phyloP scores from a whole-genome alignment of 2,329 filamentous ascomycete genomes.

The Colletotrichum cuscutae region DNA sequence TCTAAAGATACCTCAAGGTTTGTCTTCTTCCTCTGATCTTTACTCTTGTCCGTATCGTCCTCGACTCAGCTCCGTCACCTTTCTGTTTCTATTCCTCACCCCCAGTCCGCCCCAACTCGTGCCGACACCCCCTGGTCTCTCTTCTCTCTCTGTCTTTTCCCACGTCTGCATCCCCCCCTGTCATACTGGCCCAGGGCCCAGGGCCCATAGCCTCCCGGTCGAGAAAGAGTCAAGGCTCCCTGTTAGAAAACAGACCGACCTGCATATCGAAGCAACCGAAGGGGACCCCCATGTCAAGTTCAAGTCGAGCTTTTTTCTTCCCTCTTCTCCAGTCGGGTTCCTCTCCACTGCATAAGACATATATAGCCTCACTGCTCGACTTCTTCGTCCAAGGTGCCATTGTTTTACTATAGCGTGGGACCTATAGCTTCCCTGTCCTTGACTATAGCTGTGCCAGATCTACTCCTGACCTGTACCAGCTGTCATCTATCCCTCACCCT shows the following conservation, averaged over 20 bases:
- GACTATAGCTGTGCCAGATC: constrained; percentile 36
- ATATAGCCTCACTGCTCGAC: constrained; percentile 38
- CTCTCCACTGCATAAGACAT: constrained; percentile 35
- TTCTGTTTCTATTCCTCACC: not conserved
- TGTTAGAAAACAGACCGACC: constrained; percentile 33
- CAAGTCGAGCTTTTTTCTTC: constrained; percentile 32
- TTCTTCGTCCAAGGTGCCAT: constrained; percentile 21
- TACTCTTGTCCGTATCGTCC: not conserved
- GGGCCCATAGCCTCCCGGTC: constrained; percentile 28
- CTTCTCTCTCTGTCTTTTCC: constrained; percentile 11
- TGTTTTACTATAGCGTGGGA: constrained; percentile 33
- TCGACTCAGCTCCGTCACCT: constrained; percentile 21
- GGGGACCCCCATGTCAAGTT: constrained; percentile 21
- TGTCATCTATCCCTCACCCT: constrained; percentile 26
- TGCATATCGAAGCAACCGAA: constrained; percentile 31
- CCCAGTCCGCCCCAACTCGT: constrained; percentile 33
- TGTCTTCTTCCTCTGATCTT: not conserved
- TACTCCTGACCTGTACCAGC: constrained; percentile 31
- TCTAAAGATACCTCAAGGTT: not conserved
- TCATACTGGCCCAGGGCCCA: constrained; percentile 37
- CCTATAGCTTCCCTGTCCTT: constrained; percentile 34
- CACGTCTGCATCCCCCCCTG: constrained; percentile 40
- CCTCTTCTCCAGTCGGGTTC: constrained; percentile 27
- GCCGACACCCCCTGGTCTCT: constrained; percentile 17
- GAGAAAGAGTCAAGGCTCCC: constrained; percentile 32